phyloP scores from a whole-genome alignment of 1,284 basidiomycete genomes.

The Spongispora temasekensis region DNA sequence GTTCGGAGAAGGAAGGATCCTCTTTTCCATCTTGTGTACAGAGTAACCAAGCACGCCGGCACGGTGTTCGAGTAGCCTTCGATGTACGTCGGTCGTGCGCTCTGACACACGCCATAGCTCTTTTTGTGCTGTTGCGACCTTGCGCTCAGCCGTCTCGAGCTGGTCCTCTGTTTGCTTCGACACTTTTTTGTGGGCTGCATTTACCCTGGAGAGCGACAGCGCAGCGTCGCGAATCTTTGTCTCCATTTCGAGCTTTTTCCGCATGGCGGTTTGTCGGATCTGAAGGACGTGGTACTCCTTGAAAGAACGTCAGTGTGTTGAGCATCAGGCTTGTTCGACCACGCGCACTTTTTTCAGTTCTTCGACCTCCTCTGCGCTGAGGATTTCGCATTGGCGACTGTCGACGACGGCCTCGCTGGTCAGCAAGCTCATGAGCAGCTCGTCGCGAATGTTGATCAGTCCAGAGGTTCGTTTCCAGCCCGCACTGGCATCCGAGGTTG shows the following conservation, averaged over 20 bases:
- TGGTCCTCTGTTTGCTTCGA: conserved; percentile 73
- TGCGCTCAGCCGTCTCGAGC: conserved; percentile 64
- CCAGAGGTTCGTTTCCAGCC: conserved; percentile 45
- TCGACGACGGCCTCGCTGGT: conserved; percentile 87
- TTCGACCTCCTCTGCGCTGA: conserved; percentile 86
- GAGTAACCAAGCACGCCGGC: conserved; percentile 75
- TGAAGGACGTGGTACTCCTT: conserved; percentile 72
- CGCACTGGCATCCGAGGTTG: conserved; percentile 36
- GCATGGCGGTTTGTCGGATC: conserved; percentile 59
- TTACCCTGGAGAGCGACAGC: conserved; percentile 65
- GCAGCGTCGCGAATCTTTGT: conserved; percentile 83
- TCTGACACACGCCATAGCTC: conserved; percentile 68
- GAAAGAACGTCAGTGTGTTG: no score
- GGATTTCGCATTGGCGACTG: conserved; percentile 72
- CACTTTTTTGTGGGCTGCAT: conserved; percentile 56
- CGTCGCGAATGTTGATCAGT: conserved; percentile 61
- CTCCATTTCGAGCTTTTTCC: conserved; percentile 72
- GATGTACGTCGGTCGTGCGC: conserved; percentile 59
- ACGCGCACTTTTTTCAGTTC: conserved; percentile 80
- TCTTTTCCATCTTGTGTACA: conserved; percentile 67
- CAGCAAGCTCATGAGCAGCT: conserved; percentile 79
- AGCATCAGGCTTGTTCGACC: no score
- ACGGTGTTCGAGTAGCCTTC: conserved; percentile 71
- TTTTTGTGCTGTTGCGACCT: conserved; percentile 66
- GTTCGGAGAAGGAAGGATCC: conserved; percentile 40